These are phyloP conservation scores for Leccinum colubrinum DNA, from an alignment of 1,284 basidiomycete genomes.

Conservation along the genomic window DNA sequence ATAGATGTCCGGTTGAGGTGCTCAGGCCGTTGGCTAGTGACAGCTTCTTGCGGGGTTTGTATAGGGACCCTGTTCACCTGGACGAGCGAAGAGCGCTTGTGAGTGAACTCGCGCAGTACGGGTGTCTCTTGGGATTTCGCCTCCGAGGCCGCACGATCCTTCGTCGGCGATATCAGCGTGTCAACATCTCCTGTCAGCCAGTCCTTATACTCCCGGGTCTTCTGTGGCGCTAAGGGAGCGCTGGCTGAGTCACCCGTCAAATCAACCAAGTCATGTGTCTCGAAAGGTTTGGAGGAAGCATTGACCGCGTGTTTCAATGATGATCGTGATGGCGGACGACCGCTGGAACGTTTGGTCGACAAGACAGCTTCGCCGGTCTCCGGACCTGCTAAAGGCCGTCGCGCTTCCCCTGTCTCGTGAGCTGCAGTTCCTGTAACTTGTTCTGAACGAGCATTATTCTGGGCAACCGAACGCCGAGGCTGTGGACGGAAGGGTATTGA, in stretches of 20 bases:
- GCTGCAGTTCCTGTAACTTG: constrained; percentile 56
- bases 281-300: constrained; percentile 18
- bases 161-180: constrained; percentile 18
- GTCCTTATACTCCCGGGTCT: constrained; percentile 43
- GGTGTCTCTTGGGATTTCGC: constrained; percentile 34
- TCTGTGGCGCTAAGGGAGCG: constrained; percentile 14
- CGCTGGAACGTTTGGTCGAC: constrained; percentile 22
- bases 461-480: constrained; percentile 15
- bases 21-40: constrained; percentile 39
- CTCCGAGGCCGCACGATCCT: constrained; percentile 18
- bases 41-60: constrained; percentile 45
- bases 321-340: constrained; percentile 26
- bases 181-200: constrained; percentile 72
- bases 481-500: constrained; percentile 18
- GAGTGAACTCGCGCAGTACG: constrained; percentile 62
- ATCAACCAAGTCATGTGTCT: constrained; percentile 21
- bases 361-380: constrained; percentile 15
- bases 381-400: constrained; percentile 4
- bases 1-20: constrained; percentile 18
- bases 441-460: constrained; percentile 40
- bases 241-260: constrained; percentile 12
- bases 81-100: constrained; percentile 67
- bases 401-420: constrained; percentile 40
- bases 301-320: constrained; percentile 21
- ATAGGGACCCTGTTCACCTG: constrained; percentile 49